Percentiles rank a stretch among this genome's conserved stretches.
These are phyloP conservation scores for Nepenthes alata DNA, from an alignment of 179 eudicot species.

Conservation along the genomic window DNA sequence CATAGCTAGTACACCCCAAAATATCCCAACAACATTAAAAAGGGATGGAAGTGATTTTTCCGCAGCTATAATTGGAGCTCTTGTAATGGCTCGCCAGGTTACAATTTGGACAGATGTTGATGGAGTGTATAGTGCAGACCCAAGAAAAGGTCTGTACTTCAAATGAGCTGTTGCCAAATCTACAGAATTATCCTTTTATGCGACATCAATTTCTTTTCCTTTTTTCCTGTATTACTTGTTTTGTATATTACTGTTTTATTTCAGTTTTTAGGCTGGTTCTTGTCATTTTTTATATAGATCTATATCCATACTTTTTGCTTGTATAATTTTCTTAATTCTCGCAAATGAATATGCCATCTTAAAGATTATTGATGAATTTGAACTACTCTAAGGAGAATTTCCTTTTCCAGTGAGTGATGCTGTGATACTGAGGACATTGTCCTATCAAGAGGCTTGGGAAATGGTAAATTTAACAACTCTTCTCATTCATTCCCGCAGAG, in stretches of 20 bases:
- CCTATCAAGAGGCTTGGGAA: slow-evolving; percentile 99
- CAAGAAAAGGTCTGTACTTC: slow-evolving; percentile 75
- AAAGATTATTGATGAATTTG: no score
- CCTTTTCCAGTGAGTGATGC: slow-evolving; percentile 82
- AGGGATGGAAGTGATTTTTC: slow-evolving; percentile 99
- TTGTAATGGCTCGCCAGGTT: slow-evolving; percentile 79
- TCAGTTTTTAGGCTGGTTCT: not conserved
- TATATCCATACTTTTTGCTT: not conserved
- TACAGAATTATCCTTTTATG: not conserved
- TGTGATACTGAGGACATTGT: slow-evolving; percentile 67
- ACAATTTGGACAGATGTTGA: slow-evolving; percentile 99
- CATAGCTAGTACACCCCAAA: slow-evolving; percentile 86
- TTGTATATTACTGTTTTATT: not conserved
- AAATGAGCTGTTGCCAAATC: not conserved
- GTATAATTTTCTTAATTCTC: not conserved
- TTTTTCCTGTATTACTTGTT: not conserved
- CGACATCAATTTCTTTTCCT: not conserved
- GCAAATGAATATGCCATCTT: not conserved
- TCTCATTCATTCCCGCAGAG: not conserved
- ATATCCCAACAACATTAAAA: slow-evolving; percentile 91
- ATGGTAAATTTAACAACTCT: slow-evolving; percentile 42
- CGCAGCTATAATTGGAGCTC: slow-evolving; percentile 98
- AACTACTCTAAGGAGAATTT: not conserved
- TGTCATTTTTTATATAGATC: not conserved
- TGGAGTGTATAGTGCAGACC: slow-evolving; percentile 97